Percentiles rank a stretch among this genome's conserved stretches.
These are phyloP conservation scores for Arthroderma sp. DNA, from an alignment of 2,329 filamentous ascomycete species.

Conservation along the genomic window DNA sequence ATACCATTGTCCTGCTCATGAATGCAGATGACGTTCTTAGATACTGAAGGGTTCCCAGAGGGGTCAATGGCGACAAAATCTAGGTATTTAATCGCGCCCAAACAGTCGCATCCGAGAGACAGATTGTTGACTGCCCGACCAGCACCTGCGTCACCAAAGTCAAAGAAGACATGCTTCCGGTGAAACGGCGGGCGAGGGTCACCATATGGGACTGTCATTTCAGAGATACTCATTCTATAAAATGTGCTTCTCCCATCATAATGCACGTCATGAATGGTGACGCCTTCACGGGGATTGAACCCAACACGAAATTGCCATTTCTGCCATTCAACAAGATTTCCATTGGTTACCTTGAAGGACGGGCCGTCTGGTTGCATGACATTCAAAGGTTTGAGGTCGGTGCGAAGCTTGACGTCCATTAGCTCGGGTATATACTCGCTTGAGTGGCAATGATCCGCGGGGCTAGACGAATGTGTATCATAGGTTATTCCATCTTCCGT, in stretches of 20 bases:
- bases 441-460: slow-evolving; percentile 41
- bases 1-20: slow-evolving; percentile 61
- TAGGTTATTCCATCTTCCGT: slow-evolving; percentile 38
- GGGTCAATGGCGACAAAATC: slow-evolving; percentile 40
- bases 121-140: slow-evolving; percentile 54
- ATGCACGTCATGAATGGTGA: slow-evolving; percentile 53
- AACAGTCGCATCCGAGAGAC: slow-evolving; percentile 54
- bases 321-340: slow-evolving; percentile 46
- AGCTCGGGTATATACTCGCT: slow-evolving; percentile 44
- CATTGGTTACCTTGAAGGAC: slow-evolving; percentile 46
- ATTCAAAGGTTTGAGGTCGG: slow-evolving; percentile 54
- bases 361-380: slow-evolving; percentile 57
- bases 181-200: slow-evolving; percentile 53
- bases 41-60: slow-evolving; percentile 41
- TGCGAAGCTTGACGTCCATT: slow-evolving; percentile 37
- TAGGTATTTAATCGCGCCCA: slow-evolving; percentile 53
- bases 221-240: slow-evolving; percentile 52
- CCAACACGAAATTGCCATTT: slow-evolving; percentile 57
- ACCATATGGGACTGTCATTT: slow-evolving; percentile 55
- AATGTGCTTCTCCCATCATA: slow-evolving; percentile 52
- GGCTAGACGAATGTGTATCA: slow-evolving; percentile 32
- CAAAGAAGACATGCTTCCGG: slow-evolving; percentile 57
- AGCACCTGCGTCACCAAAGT: slow-evolving; percentile 54
- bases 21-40: slow-evolving; percentile 53
- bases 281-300: slow-evolving; percentile 58